These are phyloP conservation scores for Globisporangium cylindrosporum DNA, from an alignment of 352 stramenopile genomes.

Conservation along the genomic window DNA sequence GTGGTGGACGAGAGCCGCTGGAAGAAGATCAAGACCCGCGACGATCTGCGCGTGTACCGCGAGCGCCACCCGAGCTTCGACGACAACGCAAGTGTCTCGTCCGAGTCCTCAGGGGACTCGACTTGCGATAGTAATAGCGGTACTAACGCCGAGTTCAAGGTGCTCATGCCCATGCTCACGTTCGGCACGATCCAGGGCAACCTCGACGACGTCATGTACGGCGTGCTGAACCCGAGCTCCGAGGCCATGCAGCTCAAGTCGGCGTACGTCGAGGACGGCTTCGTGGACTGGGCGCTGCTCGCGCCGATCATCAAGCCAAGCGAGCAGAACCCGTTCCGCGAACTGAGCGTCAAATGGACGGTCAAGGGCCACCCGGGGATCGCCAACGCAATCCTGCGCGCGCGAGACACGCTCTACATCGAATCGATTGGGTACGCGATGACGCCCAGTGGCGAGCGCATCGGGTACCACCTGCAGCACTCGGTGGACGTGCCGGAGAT, in stretches of 20 bases:
- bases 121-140: background rate
- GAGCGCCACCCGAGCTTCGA: background rate
- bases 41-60: slow-evolving; percentile 1
- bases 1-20: background rate
- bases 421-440: slow-evolving; percentile 33
- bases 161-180: background rate
- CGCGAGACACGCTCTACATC: slow-evolving; percentile 43
- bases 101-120: too few species aligned
- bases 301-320: background rate
- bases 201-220: slow-evolving; percentile 50
- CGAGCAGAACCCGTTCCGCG: background rate
- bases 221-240: slow-evolving; percentile 29
- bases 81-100: too few species aligned
- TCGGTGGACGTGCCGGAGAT: slow-evolving; percentile 36
- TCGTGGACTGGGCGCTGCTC: background rate
- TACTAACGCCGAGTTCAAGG: background rate
- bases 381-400: slow-evolving; percentile 25
- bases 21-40: background rate
- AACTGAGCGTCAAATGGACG: background rate
- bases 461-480: slow-evolving; percentile 46
- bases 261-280: background rate
- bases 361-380: slow-evolving; percentile 20
- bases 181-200: slow-evolving; percentile 21
- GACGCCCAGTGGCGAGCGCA: slow-evolving; percentile 28
- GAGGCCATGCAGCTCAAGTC: slow-evolving; percentile 45